phyloP scores from a whole-genome alignment of 2,329 filamentous ascomycete species.

The Sordariomycetes sp. region DNA sequence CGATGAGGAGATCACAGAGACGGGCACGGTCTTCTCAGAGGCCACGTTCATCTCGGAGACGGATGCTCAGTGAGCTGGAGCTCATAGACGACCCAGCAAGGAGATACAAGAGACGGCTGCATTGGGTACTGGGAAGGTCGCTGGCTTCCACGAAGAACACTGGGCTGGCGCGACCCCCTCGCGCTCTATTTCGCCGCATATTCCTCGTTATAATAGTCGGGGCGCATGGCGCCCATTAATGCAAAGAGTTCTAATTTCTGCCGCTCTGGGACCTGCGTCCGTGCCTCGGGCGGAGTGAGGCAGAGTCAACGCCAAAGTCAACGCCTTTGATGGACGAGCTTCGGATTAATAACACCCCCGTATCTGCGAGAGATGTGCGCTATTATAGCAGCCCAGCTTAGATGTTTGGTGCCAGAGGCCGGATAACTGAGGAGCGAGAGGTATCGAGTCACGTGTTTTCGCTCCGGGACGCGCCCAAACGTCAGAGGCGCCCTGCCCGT shows the following conservation, averaged over 20 bases:
- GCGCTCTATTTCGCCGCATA: background rate
- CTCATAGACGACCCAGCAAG: background rate
- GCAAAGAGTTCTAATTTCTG: background rate
- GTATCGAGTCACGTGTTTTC: too few species aligned
- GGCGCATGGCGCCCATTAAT: background rate
- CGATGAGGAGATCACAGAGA: constrained; percentile 66
- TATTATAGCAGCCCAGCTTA: too few species aligned
- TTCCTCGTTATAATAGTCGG: background rate
- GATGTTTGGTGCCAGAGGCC: too few species aligned
- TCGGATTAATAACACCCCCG: too few species aligned
- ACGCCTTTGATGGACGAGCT: too few species aligned
- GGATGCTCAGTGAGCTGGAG: background rate
- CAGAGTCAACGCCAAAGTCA: background rate
- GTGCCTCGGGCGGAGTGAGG: too few species aligned
- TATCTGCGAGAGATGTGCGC: too few species aligned
- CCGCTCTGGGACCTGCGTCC: background rate
- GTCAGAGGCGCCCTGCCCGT: too few species aligned
- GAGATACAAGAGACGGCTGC: background rate
- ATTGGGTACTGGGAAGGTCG: background rate
- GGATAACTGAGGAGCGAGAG: too few species aligned
- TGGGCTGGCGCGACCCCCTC: background rate
- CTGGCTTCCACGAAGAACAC: background rate
- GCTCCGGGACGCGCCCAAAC: too few species aligned
- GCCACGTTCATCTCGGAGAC: constrained; percentile 84
- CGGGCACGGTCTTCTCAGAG: constrained; percentile 74